Base-by-base conservation (phyloP, 2,329 filamentous ascomycete genomes). In the Drechslerella coelobrocha region DNA sequence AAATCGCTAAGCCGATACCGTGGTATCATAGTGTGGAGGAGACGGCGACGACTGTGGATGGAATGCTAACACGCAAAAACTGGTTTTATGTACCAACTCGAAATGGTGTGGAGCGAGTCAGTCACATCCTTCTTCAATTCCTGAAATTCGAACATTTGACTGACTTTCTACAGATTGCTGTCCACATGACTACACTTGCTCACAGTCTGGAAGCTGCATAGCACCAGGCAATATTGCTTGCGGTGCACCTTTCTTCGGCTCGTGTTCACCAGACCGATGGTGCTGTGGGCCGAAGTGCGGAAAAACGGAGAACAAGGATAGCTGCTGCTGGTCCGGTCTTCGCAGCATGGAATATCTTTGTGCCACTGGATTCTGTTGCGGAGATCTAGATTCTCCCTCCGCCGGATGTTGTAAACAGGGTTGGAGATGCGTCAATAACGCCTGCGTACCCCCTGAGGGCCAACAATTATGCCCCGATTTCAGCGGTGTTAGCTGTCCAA, bases 401-500 rank as follows among this genome's bases (percentile, higher is more conserved):
- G 50, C n/a, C 17, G 14, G 21, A 6, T 62, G 59, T 27, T 62
- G 59, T 7, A 23, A 23, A 2, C 12, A 62, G 1, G 59, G 29
- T 10, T 48, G 31, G 26, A 8, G 21, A 41, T 63, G 60, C 14
- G 41, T 51, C n/a, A 56, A 56, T 50, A 10, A 10, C 45, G 50
- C 12, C 37, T 7, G 9, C 24, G 29, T 2, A 2, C 29, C 8
- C 14, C 23, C 9, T 9, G 5, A 31, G 19, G 12, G 4, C 19
- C 21, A 37, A 14, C 50, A 62, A 24, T 26, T 45, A 3, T 61
- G 59, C 23, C 50, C 50, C 2, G 19, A 48, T n/a, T n/a, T n/a
- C n/a, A 37, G 21, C 6, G 27, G 27, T 8, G 14, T 19, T 1
- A n/a, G 41, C 21, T 63, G 60, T 17, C 41, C 41, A 8, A 48